These are phyloP conservation scores for Globisporangium uncinulatum DNA, from an alignment of 352 stramenopile genomes.

Conservation along the genomic window DNA sequence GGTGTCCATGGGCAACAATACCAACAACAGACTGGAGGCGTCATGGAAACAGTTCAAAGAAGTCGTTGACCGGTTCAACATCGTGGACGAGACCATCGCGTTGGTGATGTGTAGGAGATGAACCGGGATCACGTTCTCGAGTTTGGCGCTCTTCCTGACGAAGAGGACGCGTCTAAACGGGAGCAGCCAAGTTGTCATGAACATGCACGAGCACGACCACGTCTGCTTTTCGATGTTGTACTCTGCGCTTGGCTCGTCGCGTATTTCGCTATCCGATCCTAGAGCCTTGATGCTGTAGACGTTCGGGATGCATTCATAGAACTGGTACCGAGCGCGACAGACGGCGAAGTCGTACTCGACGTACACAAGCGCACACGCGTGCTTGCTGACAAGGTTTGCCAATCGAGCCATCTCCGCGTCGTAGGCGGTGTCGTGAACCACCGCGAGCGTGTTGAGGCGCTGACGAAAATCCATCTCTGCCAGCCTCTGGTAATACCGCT, in stretches of 20 bases:
- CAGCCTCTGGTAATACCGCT: conserved; percentile 13
- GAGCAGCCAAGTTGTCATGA: conserved; percentile 12
- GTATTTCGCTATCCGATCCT: neutral
- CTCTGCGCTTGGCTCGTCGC: too few species aligned
- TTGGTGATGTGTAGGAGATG: conserved; percentile 15
- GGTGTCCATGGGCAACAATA: conserved; percentile 18
- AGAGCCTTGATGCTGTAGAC: conserved; percentile 9
- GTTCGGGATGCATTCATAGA: conserved; percentile 9
- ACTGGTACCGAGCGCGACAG: conserved; percentile 8
- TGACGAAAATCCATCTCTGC: conserved; percentile 12
- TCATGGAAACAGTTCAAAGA: conserved; percentile 25
- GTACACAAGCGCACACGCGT: conserved; percentile 17
- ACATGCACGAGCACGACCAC: conserved; percentile 20
- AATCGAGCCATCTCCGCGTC: conserved; percentile 15
- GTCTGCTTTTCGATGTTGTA: conserved; percentile 9
- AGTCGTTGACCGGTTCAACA: conserved; percentile 10
- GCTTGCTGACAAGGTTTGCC: conserved; percentile 16
- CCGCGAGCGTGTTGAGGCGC: conserved; percentile 9
- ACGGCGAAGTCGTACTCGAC: conserved; percentile 13
- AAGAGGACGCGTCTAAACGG: conserved; percentile 15
- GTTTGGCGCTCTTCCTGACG: conserved; percentile 10
- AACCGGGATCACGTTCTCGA: conserved; percentile 14
- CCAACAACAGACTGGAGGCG: conserved; percentile 27
- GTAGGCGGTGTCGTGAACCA: conserved; percentile 12
- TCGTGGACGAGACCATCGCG: conserved; percentile 17